Base-by-base conservation (phyloP, 768 basidiomycete genomes). In the Dioszegia aurantiaca region DNA sequence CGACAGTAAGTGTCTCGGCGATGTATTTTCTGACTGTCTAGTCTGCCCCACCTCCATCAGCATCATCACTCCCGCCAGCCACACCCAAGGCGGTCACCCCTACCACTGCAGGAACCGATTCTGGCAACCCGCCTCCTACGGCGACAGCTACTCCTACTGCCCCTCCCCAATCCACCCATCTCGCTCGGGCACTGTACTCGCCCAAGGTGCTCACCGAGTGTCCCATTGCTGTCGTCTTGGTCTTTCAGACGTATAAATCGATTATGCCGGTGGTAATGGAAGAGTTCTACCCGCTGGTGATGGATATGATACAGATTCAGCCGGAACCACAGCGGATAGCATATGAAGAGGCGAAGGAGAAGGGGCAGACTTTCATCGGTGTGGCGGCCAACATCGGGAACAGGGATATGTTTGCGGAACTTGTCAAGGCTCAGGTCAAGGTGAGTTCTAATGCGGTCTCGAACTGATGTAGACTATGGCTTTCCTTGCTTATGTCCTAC, bases 141-240 rank as follows among this genome's bases (percentile, higher is more conserved):
- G 19, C 23, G 9, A 12, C 8, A 4, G 23, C 44, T 23, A 27
- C 17, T 17, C 43, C 59, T 30, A 59, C 80, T 19, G 26, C 17
- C 14, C 43, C 59, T 33, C 59, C 80, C 19, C 85, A 84, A 69
- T 57, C 26, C 17, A 4, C 46, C 6, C 48, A 79, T 17, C 79
- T 86, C 36, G 78, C 87, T n/a, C 85, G 85, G 8, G 85, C 87
- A 45, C 83, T 86, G 55, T 84, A 85, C 58, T 93, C 90, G 73
- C 92, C 95, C 81, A 97, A 95, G 77, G 88, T 95, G 10, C 80
- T 97, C 11, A 86, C 89, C 14, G 95, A 99, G 78, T 87, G 94
- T 81, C 89, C 89, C 4, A 87, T 93, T 80, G 86, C 90, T 12
- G 85, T 94, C 72, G 88, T 92, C 27, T 84, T 91, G 26, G 87